Conservation (phyloP, 2,329 filamentous ascomycete genomes). For the Penicillium hordei region DNA sequence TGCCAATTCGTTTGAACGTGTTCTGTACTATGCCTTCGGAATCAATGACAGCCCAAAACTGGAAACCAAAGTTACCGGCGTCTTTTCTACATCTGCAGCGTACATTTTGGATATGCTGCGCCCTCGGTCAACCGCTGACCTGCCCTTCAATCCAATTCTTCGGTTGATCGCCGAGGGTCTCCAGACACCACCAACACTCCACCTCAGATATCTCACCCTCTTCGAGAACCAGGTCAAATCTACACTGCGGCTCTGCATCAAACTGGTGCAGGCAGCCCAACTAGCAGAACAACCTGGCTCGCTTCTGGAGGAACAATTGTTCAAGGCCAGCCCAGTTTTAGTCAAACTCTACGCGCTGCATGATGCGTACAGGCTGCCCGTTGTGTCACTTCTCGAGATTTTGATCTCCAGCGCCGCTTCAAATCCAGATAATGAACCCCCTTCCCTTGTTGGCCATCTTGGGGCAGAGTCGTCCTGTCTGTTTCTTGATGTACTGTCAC, state of each 20-base stretch:
- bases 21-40: slow-evolving; percentile 72
- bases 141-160: slow-evolving; percentile 76
- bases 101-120: slow-evolving; percentile 78
- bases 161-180: slow-evolving; percentile 66
- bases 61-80: slow-evolving; percentile 56
- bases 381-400: slow-evolving; percentile 69
- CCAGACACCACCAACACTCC: slow-evolving; percentile 62
- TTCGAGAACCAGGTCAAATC: slow-evolving; percentile 64
- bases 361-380: slow-evolving; percentile 63
- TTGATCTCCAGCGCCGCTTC: slow-evolving; percentile 70
- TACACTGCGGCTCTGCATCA: slow-evolving; percentile 65
- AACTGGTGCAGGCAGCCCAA: slow-evolving; percentile 68
- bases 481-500: slow-evolving; percentile 75
- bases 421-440: slow-evolving; percentile 66
- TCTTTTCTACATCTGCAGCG: slow-evolving; percentile 69
- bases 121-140: slow-evolving; percentile 64
- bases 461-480: slow-evolving; percentile 78
- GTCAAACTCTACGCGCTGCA: slow-evolving; percentile 73
- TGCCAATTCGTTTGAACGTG: slow-evolving; percentile 66
- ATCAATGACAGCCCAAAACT: slow-evolving; percentile 62
- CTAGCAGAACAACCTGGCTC: slow-evolving; percentile 63
- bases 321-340: slow-evolving; percentile 74
- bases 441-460: slow-evolving; percentile 89
- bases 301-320: slow-evolving; percentile 73
- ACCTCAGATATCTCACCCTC: slow-evolving; percentile 55